phyloP scores from a whole-genome alignment of 495 filamentous ascomycete species.

The Podospora sp. region DNA sequence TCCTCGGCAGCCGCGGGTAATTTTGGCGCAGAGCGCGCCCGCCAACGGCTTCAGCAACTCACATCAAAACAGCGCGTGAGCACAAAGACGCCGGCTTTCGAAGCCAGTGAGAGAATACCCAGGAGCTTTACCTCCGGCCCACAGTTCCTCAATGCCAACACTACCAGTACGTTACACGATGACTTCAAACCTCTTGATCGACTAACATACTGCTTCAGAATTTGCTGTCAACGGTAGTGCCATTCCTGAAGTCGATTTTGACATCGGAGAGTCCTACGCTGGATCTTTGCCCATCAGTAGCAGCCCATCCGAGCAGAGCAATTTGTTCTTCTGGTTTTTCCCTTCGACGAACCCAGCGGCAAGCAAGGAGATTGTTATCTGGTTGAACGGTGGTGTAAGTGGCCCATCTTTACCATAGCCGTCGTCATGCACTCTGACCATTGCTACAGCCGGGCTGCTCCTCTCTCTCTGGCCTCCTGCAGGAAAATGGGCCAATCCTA shows the following conservation, averaged over 20 bases:
- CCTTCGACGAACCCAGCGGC: slow-evolving; percentile 59
- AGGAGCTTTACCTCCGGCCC: slow-evolving; percentile 7
- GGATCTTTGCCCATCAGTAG: slow-evolving; percentile 67
- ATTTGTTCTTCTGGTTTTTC: slow-evolving; percentile 81
- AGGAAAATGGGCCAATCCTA: slow-evolving; percentile 76
- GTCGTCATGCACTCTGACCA: slow-evolving; percentile 10
- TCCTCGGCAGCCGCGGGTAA: not conserved
- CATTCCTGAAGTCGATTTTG: slow-evolving; percentile 73
- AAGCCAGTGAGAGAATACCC: not conserved
- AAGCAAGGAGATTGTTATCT: slow-evolving; percentile 71
- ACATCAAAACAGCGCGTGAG: not conserved
- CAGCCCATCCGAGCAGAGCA: slow-evolving; percentile 51
- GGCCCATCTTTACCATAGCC: not conserved
- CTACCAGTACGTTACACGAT: slow-evolving; percentile 31
- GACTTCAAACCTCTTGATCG: not conserved
- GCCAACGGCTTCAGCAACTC: not conserved
- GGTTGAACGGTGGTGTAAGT: slow-evolving; percentile 67
- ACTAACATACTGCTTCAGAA: slow-evolving; percentile 37
- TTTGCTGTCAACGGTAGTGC: slow-evolving; percentile 67
- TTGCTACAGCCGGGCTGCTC: slow-evolving; percentile 60
- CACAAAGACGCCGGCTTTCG: not conserved
- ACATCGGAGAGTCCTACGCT: slow-evolving; percentile 76
- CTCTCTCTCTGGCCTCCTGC: slow-evolving; percentile 68
- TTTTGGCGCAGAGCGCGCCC: not conserved
- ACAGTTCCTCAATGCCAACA: slow-evolving; percentile 42